Percentiles rank a stretch among this genome's conserved stretches.
Evolutionary conservation across 225 moss, liverwort and hornwort genomes (phyloP).

Genomic region (Sphagnum contortum): DNA sequence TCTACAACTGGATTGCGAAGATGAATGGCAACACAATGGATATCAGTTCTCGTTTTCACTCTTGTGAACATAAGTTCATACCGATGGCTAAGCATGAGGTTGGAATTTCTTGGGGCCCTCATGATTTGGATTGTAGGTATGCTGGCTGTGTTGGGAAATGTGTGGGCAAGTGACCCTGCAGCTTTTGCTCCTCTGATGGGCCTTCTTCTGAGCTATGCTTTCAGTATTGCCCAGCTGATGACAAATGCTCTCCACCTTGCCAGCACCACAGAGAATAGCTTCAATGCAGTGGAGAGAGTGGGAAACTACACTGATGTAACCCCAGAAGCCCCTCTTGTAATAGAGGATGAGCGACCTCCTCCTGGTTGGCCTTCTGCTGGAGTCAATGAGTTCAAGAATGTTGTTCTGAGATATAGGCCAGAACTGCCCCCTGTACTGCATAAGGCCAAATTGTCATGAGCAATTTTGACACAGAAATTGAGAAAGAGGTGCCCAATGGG

Average conservation of each 20-base stretch:
- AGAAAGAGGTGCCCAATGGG: slow-evolving; percentile 36
- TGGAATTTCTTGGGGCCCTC: slow-evolving; percentile 40
- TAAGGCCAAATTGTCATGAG: slow-evolving; percentile 35
- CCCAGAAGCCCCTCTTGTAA: slow-evolving; percentile 32
- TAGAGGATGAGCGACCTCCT: slow-evolving; percentile 35
- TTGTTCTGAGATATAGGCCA: slow-evolving; percentile 41
- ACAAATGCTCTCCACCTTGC: slow-evolving; percentile 38
- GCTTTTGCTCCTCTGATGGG: slow-evolving; percentile 52
- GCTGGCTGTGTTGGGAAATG: slow-evolving; percentile 38
- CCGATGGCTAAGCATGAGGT: slow-evolving; percentile 39
- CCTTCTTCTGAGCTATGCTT: slow-evolving; percentile 38
- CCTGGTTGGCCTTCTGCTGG: slow-evolving; percentile 37
- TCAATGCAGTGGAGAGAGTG: slow-evolving; percentile 46
- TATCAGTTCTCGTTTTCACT: slow-evolving; percentile 28
- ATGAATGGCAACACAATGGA: slow-evolving; percentile 44
- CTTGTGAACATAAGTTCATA: slow-evolving; percentile 43
- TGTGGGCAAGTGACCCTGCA: slow-evolving; percentile 16
- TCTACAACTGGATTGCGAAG: slow-evolving; percentile 28
- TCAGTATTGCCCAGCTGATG: slow-evolving; percentile 37
- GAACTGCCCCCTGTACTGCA: slow-evolving; percentile 43
- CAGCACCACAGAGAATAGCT: slow-evolving; percentile 43
- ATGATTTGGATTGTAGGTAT: slow-evolving; percentile 42
- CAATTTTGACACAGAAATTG: slow-evolving; percentile 32
- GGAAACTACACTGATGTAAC: slow-evolving; percentile 33
- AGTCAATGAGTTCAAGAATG: slow-evolving; percentile 21